Evolutionary conservation across 164 flowering plant genomes (phyloP), one percentile per base, ranked within the genome.

Genomic region (Magnolia changhungtana): DNA sequence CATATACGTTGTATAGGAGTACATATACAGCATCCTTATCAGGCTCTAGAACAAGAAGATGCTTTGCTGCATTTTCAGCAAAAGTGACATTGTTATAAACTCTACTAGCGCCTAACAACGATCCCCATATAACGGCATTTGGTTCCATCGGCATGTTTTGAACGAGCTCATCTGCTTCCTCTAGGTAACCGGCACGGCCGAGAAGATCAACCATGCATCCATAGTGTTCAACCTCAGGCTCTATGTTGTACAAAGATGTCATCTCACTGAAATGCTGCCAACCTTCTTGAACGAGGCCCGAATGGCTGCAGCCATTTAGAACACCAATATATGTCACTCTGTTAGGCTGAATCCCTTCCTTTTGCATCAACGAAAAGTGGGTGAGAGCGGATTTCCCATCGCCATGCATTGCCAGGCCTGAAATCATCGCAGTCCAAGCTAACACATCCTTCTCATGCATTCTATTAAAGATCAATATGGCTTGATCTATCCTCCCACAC

Each of bases 401-500:
- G 7, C 76, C 76, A 66, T 74, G 69, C 58, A 65, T 8, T 8
- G 76, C 71, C 8, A 74, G 61, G 69, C 71, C 71, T 10, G 71
- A 65, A 74, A 74, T 74, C 69, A 74, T 74, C 0, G 63, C 63
- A 1, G 71, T 49, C 76, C 76, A 74, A 74, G 71, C n/a, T 23
- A 74, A 74, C 55, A 74, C 76, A 65, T 74, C 76, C 71, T 66
- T 74, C 59, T 66, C 50, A n/a, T 59, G 37, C 71, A 74, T 65
- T 23, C 70, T 23, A 66, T 64, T 66, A 50, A 74, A 74, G 11
- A 50, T 63, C 24, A 24, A 4, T n/a, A 65, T 11, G 8, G 76
- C 69, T 66, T 74, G 76, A 66, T 74, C 76, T 45, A 74, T 74
- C 76, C 51, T 65, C 27, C 98, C 97, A 79, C 97, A 94, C 81